These are phyloP conservation scores for Hypoxylon crocopeplum DNA, from an alignment of 495 filamentous ascomycete species.

Conservation along the genomic window DNA sequence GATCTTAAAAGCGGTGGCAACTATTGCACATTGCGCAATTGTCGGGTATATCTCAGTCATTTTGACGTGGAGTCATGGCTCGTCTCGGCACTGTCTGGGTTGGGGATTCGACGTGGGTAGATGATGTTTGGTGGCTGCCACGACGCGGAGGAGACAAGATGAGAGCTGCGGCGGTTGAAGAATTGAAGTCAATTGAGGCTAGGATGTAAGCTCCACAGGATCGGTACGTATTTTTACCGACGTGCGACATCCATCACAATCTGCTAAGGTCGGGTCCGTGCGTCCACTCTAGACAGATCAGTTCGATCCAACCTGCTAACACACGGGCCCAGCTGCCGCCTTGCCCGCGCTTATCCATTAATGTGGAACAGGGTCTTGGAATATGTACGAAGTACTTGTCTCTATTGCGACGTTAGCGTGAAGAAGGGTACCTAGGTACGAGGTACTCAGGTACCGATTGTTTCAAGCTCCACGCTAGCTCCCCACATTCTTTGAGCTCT, in stretches of 20 bases:
- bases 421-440: no score
- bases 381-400: constrained; percentile 15
- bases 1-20: constrained; percentile 89
- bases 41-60: constrained; percentile 88
- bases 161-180: constrained; percentile 23
- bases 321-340: no score
- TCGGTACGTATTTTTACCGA: constrained; percentile 38
- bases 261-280: constrained; percentile 19
- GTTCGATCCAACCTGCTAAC: no score
- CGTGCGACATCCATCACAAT: constrained; percentile 30
- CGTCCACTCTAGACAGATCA: background rate
- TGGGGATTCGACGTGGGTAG: background rate
- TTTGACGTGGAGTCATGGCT: constrained; percentile 37
- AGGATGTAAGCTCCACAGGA: constrained; percentile 30
- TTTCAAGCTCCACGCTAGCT: constrained; percentile 27
- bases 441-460: constrained; percentile 17
- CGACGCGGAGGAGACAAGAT: background rate
- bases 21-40: constrained; percentile 83
- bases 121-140: constrained; percentile 1
- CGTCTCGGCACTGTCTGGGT: background rate
- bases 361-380: constrained; percentile 6
- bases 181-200: constrained; percentile 43
- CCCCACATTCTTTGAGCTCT: constrained; percentile 32
- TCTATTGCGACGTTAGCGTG: constrained; percentile 14
- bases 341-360: no score